These are phyloP conservation scores for Yamadazyma ubonensis DNA, from an alignment of 805 yeast genomes.

Conservation along the genomic window DNA sequence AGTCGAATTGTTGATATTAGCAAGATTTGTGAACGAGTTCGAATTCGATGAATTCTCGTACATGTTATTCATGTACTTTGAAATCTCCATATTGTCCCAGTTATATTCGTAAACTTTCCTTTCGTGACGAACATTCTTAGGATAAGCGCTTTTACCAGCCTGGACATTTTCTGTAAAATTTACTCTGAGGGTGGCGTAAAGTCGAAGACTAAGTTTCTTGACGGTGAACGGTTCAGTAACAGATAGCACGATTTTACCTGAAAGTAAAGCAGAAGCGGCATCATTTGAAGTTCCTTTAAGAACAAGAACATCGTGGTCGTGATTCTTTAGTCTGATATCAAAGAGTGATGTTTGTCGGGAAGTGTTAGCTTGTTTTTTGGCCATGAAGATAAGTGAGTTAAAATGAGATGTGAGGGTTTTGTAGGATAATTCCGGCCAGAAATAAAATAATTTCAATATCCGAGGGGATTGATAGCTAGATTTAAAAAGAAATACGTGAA, in stretches of 20 bases:
- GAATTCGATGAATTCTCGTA: conserved; percentile 21
- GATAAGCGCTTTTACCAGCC: conserved; percentile 45
- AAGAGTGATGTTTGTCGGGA: conserved; percentile 34
- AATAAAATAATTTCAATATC: too few species aligned
- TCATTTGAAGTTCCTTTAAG: conserved; percentile 75
- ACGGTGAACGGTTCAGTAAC: conserved; percentile 73
- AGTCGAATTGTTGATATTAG: too few species aligned
- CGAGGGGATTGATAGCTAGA: too few species aligned
- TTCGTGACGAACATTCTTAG: conserved; percentile 53
- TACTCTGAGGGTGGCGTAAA: conserved; percentile 66
- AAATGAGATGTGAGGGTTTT: background rate
- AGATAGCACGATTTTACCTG: conserved; percentile 77
- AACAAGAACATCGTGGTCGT: conserved; percentile 76
- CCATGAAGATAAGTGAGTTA: conserved; percentile 7
- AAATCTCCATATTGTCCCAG: conserved; percentile 71
- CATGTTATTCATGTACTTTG: conserved; percentile 35
- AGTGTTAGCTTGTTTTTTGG: conserved; percentile 12
- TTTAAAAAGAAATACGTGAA: too few species aligned
- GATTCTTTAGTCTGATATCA: conserved; percentile 58
- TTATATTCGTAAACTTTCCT: conserved; percentile 68
- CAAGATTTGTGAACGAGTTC: too few species aligned
- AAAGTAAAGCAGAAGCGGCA: conserved; percentile 71
- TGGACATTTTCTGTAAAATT: conserved; percentile 59
- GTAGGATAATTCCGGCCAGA: too few species aligned
- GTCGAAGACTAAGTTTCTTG: conserved; percentile 58